Conservation (phyloP, 345 rosid genomes). For the Trapa bicornis region DNA sequence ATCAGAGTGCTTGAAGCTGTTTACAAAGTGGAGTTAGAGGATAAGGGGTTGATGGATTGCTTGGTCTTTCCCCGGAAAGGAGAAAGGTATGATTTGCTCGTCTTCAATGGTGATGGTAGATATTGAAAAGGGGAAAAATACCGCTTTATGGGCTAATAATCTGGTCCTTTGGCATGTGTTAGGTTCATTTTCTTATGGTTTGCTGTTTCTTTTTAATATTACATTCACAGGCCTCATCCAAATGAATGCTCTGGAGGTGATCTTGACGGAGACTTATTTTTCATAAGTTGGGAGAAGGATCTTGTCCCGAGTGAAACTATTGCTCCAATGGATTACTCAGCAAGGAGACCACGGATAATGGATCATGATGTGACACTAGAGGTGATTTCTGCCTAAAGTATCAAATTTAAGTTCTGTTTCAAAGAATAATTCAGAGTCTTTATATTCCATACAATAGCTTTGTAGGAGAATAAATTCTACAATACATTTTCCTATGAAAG, state of each 20-base stretch:
- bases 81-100: slow-evolving; percentile 37
- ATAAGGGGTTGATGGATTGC: slow-evolving; percentile 63
- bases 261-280: slow-evolving; percentile 89
- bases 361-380: slow-evolving; percentile 79
- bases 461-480: neutral
- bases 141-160: neutral
- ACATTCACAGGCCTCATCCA: slow-evolving; percentile 76
- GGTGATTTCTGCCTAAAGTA: slow-evolving; percentile 22
- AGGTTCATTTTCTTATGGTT: neutral
- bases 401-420: neutral
- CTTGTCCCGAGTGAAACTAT: slow-evolving; percentile 60
- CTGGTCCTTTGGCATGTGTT: neutral
- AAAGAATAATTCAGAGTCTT: neutral
- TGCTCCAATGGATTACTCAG: slow-evolving; percentile 80
- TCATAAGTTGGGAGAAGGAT: slow-evolving; percentile 76
- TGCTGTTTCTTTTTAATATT: neutral
- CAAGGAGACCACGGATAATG: slow-evolving; percentile 59
- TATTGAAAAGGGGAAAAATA: neutral
- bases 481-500: slow-evolving; percentile 4
- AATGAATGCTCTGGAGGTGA: slow-evolving; percentile 98
- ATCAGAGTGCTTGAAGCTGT: slow-evolving; percentile 80
- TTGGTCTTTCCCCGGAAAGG: slow-evolving; percentile 77
- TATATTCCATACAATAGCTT: neutral
- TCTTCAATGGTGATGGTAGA: neutral
- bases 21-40: slow-evolving; percentile 43